Evolutionary conservation across 164 flowering plant genomes (phyloP), one percentile per base, ranked within the genome.

Genomic region (Brasenia schreberi): DNA sequence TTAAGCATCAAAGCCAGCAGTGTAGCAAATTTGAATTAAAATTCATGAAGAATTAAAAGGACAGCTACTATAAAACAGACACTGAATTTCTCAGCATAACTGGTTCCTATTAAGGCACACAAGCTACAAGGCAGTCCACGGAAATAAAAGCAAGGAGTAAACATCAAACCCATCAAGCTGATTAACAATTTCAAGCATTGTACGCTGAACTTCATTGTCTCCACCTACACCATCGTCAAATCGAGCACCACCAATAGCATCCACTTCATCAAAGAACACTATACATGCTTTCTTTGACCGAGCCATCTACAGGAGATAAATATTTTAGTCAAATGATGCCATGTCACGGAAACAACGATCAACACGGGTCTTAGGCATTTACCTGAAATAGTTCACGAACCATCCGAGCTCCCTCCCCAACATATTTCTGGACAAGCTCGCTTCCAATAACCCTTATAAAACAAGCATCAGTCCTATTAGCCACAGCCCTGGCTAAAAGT

Each of bases 161-260:
- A n/a, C n/a, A n/a, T n/a, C 99, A 81, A 94, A 94, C 1, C 99
- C 97, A 79, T 94, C 96, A 67, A 92, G 96, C 75, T 94, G 97
- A 74, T 92, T 88, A 68, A 91, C 97, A 75, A 94, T 94, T 76
- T 94, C 99, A 78, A 94, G 97, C 99, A 94, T 94, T 3, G 99
- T 89, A 19, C 99, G 86, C 64, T 94, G 97, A 61, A 94, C 97
- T 74, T 94, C 97, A 72, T 94, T 94, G 74, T 92, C 97, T 62
- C 98, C 96, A 69, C 98, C 97, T 18, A 83, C 96, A 66, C 98
- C 97, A 79, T 91, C 98, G 75, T 91, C 95, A 78, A 94, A 94
- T 39, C 96, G 87, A 4, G 97, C 96, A 72, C 98, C 98, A 7
- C 98, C 98, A 52, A 94, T 94, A 58, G 98, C 98, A 87, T 94